Evolutionary conservation across 164 flowering plant species (phyloP), one percentile per base, ranked within the genome.

Genomic region (Tetracentron sinense): DNA sequence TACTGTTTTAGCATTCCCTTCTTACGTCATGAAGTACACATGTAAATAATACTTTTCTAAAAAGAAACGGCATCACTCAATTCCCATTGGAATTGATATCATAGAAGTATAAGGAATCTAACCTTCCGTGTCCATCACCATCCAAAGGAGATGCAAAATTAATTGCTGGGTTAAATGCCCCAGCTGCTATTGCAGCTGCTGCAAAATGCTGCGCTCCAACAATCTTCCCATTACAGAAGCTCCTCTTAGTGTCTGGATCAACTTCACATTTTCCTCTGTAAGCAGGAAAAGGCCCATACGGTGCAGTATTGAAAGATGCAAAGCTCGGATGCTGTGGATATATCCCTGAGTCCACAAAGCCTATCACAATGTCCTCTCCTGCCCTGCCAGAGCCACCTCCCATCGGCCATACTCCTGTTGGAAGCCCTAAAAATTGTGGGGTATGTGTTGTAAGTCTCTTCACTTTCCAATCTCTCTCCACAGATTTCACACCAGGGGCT

Each of bases 111-210:
- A 62, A 29, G 25, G 44, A 56, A 25, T 48, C 84, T 59, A 66
- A 94, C 99, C 97, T 95, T 82, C 99, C 99, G 77, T 95, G 99
- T 52, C 99, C 99, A 78, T 91, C 96, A 58, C 99, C 99, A 81
- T 95, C 99, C 66, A 95, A 54, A 11, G 99, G 99, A 67, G 99
- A 95, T 67, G 89, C 96, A 78, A 77, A 89, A 72, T 95, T 88
- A 70, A 91, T 52, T 12, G 71, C 61, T 22, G 96, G 88, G 74
- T 95, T 95, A 74, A 95, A 95, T 60, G 78, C 82, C 57, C 96
- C 89, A 74, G 96, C 83, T 22, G 96, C 90, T 73, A 74, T 91
- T 54, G 99, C 99, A 70, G 99, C 97, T 67, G 84, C 77, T 4
- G 96, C 96, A 78, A 95, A 95, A 85, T 95, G 96, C 63, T 88